A percentile compares a stretch with the other conserved stretches of the same genome.
Evolutionary conservation across 495 filamentous ascomycete genomes (phyloP).

Genomic region (Penicillium manginii): DNA sequence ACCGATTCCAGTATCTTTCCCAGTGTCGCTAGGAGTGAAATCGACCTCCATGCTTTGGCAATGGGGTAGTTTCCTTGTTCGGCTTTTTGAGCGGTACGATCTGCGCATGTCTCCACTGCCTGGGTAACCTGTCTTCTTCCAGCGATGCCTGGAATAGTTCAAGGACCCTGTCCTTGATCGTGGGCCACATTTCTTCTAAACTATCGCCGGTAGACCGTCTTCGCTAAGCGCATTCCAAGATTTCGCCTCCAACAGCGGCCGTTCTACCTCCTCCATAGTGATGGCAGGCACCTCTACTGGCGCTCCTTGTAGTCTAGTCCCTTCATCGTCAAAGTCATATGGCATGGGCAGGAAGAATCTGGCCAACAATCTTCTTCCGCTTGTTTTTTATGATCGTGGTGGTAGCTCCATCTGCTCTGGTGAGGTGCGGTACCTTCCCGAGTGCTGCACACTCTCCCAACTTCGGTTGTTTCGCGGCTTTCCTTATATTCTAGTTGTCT

Average conservation of each 20-base stretch:
- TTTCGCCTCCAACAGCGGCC: constrained; percentile 20
- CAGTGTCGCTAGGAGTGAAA: constrained; percentile 33
- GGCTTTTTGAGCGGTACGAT: constrained; percentile 28
- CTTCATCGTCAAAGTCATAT: constrained; percentile 23
- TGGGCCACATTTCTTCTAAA: constrained; percentile 32
- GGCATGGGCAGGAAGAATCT: constrained; percentile 36
- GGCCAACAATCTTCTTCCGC: constrained; percentile 23
- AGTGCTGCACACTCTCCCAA: constrained; percentile 23
- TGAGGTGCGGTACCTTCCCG: constrained; percentile 23
- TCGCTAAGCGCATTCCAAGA: constrained; percentile 26
- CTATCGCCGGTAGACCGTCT: constrained; percentile 31
- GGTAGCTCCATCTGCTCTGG: constrained; percentile 20
- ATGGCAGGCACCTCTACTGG: constrained; percentile 23
- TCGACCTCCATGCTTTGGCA: constrained; percentile 31
- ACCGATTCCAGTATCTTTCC: constrained; percentile 35
- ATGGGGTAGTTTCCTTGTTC: constrained; percentile 29
- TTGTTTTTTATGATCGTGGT: constrained; percentile 24
- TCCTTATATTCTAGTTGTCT: constrained; percentile 32
- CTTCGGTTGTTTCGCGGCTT: constrained; percentile 29
- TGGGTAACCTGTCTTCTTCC: constrained; percentile 16
- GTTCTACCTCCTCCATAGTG: constrained; percentile 28
- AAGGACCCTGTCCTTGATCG: constrained; percentile 30
- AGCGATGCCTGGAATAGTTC: constrained; percentile 24
- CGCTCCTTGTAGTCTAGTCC: constrained; percentile 23
- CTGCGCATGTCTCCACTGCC: constrained; percentile 19